Evolutionary conservation across 73 alveolate species (phyloP), one percentile per base, ranked within the genome.

Genomic region (Paramecium primaurelia): DNA sequence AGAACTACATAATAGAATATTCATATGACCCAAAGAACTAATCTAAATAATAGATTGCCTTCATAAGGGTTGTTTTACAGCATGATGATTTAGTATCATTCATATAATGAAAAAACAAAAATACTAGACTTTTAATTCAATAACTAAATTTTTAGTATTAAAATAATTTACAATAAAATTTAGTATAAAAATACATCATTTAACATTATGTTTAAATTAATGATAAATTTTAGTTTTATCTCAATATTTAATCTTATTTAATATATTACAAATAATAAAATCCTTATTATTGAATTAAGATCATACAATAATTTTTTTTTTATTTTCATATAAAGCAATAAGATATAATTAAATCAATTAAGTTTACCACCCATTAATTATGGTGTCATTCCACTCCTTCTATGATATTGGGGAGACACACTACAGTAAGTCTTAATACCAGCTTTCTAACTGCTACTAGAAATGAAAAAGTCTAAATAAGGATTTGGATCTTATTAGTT

Each of bases 21-120:
- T 97, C 94, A 94, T 99, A 96, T 96, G 99, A 93, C 99, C 99
- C 7, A 92, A 96, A 99, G 99, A 26, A 98, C 99, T 8, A 99
- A 98, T 86, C 99, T 99, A 9, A 92, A 86, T 38, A 96, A 99
- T 10, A 99, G 99, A 37, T 40, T 80, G 38, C 95, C 97, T 12
- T 96, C 98, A 20, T 40, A 92, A 4, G 86, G 86, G 7, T 88
- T 88, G 25, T 59, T 26, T 34, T 68, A 90, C 90, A 34, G 90
- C 93, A 0, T 88, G 69, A 59, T 88, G 93, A 88, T 77, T 6
- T 59, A 59, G 77, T 59, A 0, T 26, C 18, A 59, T 59, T 47
- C 59, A 47, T 47, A 9, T 47, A 1, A 47, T 47, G 3, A 47
- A 42, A 11, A 4, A 2, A 42, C 4, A 20, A 4, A 47, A 47